phyloP scores from a whole-genome alignment of 2,329 filamentous ascomycete species.

The Fonsecaea pedrosoi region DNA sequence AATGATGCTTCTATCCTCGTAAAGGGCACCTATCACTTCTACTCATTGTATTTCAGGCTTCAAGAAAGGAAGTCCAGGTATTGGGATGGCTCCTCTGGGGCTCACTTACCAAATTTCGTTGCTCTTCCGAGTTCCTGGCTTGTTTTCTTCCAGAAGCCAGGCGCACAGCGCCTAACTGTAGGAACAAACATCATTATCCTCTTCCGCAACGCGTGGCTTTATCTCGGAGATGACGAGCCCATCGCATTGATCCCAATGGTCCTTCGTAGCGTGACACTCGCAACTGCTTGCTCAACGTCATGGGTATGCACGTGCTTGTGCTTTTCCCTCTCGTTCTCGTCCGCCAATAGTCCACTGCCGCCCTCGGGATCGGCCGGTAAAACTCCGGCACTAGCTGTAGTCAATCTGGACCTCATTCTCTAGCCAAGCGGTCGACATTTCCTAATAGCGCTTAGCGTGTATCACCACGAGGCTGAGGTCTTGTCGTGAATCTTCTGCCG shows the following conservation, averaged over 20 bases:
- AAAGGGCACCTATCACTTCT: neutral
- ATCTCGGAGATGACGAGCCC: constrained; percentile 1
- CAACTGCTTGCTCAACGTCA: neutral
- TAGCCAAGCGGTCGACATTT: constrained; percentile 2
- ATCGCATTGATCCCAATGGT: neutral
- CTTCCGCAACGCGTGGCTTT: neutral
- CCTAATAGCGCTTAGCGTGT: neutral
- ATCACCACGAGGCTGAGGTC: neutral
- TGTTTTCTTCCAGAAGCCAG: constrained; percentile 41
- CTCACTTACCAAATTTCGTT: constrained; percentile 39
- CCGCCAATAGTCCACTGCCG: neutral
- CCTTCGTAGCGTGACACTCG: neutral
- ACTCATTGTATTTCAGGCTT: neutral
- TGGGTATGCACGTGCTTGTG: neutral
- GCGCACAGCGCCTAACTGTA: constrained; percentile 37
- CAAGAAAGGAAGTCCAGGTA: neutral
- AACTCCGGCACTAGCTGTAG: neutral
- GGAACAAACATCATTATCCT: constrained; percentile 34
- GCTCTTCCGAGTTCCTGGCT: constrained; percentile 36
- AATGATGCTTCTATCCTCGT: neutral
- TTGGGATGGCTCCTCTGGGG: neutral
- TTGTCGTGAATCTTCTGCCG: neutral
- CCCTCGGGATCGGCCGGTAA: neutral
- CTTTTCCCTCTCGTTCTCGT: neutral
- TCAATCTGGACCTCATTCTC: neutral